Evolutionary conservation across 257 asterid genomes (phyloP), one percentile per base, ranked within the genome.

Genomic region (Striga asiatica): DNA sequence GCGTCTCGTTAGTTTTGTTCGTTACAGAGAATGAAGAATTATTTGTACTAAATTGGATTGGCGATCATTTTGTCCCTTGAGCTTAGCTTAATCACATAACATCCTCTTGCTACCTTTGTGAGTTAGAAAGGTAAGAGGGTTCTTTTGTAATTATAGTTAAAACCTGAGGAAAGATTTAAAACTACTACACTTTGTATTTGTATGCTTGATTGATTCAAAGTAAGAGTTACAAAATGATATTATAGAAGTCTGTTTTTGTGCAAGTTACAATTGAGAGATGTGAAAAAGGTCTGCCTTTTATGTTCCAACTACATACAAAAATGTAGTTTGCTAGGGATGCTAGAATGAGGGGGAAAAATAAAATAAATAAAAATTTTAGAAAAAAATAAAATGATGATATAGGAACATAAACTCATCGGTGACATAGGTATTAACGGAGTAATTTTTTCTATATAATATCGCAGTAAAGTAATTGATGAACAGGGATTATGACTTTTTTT

Each of bases 391-490:
- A 42, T 0, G 6, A 14, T 6, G n/a, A 42, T 5, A 42, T 14
- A 39, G 0, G 2, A 12, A 41, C 21, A 16, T 13, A 41, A 19
- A 39, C 49, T 17, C 22, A 45, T 53, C 34, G 10, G 45, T 42
- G 18, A 17, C 18, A 23, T 39, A 53, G 64, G 50, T 17, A 58
- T 58, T 38, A 41, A n/a, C n/a, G n/a, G n/a, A n/a, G n/a, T n/a
- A n/a, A n/a, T n/a, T n/a, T n/a, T n/a, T n/a, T n/a, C n/a, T n/a
- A n/a, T n/a, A n/a, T n/a, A n/a, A n/a, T n/a, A n/a, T n/a, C n/a
- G n/a, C n/a, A n/a, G n/a, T n/a, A n/a, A n/a, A n/a, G n/a, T n/a
- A n/a, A n/a, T 39, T 50, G 34, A 68, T 20, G 21, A 50, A 55
- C 27, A 3, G 14, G 5, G 19, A 39, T 16, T 16, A 16, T 43